A percentile compares a stretch with the other conserved stretches of the same genome.
Conservation (phyloP, 768 basidiomycete species). For the Chalciporus pseudorubinellus region DNA sequence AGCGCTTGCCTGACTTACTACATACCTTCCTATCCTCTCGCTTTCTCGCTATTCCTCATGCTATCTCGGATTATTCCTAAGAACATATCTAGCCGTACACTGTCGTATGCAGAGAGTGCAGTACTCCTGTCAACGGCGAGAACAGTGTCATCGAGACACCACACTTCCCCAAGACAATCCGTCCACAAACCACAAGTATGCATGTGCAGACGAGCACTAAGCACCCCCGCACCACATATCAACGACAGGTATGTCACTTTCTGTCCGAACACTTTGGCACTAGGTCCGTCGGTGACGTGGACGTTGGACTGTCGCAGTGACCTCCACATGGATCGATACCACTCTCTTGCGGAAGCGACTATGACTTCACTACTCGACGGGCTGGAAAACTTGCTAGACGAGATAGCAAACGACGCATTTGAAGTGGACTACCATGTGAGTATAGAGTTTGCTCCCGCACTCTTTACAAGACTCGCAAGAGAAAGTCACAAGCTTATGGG, state of each 20-base stretch:
- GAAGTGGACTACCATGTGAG: conserved; percentile 91
- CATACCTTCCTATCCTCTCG: background rate
- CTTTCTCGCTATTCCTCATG: conserved; percentile 9
- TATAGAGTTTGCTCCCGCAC: conserved; percentile 2
- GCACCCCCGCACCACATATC: conserved; percentile 58
- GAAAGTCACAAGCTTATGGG: background rate
- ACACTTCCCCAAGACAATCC: background rate
- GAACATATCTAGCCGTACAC: conserved; percentile 7
- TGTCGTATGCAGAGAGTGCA: conserved; percentile 1
- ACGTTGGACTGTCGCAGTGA: conserved; percentile 32
- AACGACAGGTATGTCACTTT: conserved; percentile 46
- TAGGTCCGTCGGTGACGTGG: background rate
- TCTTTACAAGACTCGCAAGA: background rate
- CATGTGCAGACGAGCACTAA: conserved; percentile 24
- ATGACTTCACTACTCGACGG: conserved; percentile 77
- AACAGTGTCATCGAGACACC: background rate
- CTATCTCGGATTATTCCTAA: conserved; percentile 18
- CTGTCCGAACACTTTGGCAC: background rate
- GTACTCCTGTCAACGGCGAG: conserved; percentile 7
- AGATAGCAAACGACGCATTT: conserved; percentile 48
- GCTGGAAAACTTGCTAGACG: conserved; percentile 72
- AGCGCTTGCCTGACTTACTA: background rate
- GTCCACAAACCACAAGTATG: background rate
- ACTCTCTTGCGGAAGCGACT: conserved; percentile 66
- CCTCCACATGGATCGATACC: conserved; percentile 65